Base-by-base conservation (phyloP, 495 filamentous ascomycete genomes). In the Aspergillus incahuasiensis region DNA sequence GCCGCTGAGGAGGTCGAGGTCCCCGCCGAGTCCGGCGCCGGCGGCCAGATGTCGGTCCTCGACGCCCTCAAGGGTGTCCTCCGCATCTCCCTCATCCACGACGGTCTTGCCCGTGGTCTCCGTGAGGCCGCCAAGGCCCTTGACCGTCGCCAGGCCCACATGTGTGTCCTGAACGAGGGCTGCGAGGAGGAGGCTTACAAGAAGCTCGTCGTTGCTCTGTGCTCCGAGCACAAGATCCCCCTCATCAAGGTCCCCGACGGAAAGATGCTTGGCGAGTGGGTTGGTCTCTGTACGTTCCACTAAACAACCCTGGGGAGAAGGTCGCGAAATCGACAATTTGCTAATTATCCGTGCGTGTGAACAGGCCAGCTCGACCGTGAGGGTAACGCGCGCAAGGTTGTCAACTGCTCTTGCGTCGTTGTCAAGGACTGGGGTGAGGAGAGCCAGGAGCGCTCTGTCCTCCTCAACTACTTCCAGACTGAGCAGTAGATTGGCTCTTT, bases 111-210 rank as follows among this genome's bases (percentile, higher is more conserved):
- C 59, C 94, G 94, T 70, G 94, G 94, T 75, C 88, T 98, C 56
- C 91, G 95, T 62, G 94, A 98, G 79, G 95, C 95, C 50, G 87
- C 84, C 79, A 98, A 98, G 85, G 91, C 94, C 49, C 88, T 98
- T 57, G 95, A 97, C 78, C 83, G 94, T 65, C 89, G 95, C 62
- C 90, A 98, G 82, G 94, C 94, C 24, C 95, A 98, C 78, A 96
- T 98, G 90, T 97, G 95, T 78, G 94, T 98, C 64, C 84, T 98
- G 55, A 97, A 97, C 82, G 94, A 98, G 83, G 86, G 78, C 59
- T 98, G 94, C 80, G 94, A 97, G 80, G 95, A 98, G 84, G 94
- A 98, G 82, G 92, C 94, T 60, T 98, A 98, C 82, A 98, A 98
- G 90, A 98, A 98, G 86, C 84, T 98, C 47, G 92, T 98, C 62